Percentiles rank a stretch among this genome's conserved stretches.
phyloP scores from a whole-genome alignment of 2,329 filamentous ascomycete species.

The Cercospora brassicicola region DNA sequence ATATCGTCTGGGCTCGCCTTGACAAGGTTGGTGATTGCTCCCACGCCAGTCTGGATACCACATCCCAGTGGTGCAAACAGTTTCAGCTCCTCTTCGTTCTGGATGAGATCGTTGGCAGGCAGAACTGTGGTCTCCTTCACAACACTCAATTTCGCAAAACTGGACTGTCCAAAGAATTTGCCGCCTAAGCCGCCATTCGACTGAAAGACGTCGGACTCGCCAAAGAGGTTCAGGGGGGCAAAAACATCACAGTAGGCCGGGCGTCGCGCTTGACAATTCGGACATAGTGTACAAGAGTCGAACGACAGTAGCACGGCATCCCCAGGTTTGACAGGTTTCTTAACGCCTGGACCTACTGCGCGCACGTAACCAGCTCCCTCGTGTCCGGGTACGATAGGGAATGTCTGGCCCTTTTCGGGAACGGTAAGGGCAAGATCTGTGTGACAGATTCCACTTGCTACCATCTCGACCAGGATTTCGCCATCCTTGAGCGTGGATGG shows the following conservation, averaged over 20 bases:
- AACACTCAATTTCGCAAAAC: conserved; percentile 29
- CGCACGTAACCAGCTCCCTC: conserved; percentile 48
- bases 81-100: conserved; percentile 29
- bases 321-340: conserved; percentile 25
- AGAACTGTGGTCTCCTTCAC: conserved; percentile 30
- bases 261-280: conserved; percentile 22
- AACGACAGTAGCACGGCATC: conserved; percentile 32
- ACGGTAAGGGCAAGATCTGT: conserved; percentile 30
- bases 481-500: conserved; percentile 24
- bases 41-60: conserved; percentile 34
- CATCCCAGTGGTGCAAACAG: conserved; percentile 32
- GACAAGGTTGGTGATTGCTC: conserved; percentile 31
- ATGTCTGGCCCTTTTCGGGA: conserved; percentile 24
- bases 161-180: conserved; percentile 34
- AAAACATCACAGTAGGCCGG: conserved; percentile 31
- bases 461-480: conserved; percentile 33
- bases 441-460: conserved; percentile 33
- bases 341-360: conserved; percentile 42
- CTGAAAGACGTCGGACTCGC: conserved; percentile 25
- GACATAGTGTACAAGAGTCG: conserved; percentile 27
- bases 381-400: conserved; percentile 31
- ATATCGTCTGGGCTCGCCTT: conserved; percentile 27
- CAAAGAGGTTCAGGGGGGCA: conserved; percentile 24
- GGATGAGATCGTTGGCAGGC: conserved; percentile 26
- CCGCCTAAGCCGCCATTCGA: conserved; percentile 22